Evolutionary conservation across 768 basidiomycete species (phyloP), one percentile per base, ranked within the genome.

Genomic region (Leccinum pellstonianum): DNA sequence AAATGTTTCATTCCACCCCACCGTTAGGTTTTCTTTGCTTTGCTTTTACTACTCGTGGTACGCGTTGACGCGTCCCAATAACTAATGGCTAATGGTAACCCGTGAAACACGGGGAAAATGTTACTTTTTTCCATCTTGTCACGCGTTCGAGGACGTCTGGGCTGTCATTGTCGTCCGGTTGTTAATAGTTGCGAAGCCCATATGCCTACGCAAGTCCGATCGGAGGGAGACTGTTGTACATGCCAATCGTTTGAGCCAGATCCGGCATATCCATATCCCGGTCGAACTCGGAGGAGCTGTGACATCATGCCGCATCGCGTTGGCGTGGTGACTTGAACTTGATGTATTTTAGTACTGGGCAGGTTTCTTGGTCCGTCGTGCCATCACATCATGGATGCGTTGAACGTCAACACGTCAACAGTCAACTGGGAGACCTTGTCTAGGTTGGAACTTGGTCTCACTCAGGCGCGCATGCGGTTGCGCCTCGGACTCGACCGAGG

Each of bases 31-130:
- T 17, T 31, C 17, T 15, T 25, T 25, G 19, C 19, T 38, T 23
- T 27, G 19, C 25, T 38, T n/a, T 27, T 3, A 25, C 15, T 6
- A 19, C 41, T 35, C 3, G 41, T 43, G 43, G 43, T 46, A 46
- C 11, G 43, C 4, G 23, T 29, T 3, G 21, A 11, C 21, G 29
- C 37, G 35, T 31, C 7, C 41, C 41, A 41, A n/a, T 41, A 41
- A n/a, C n/a, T 41, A 41, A 41, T 31, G 5, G 17, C 14, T 41
- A 48, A 62, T 61, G 27, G 51, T 2, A 38, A 59, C 37, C 27
- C 14, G 27, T 58, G 58, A 59, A 58, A 58, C 31, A 9, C 11
- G 38, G 19, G 5, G 5, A 55, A 12, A 55, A 55, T 27, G 43
- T 50, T 31, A 31, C 54, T 21, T 23, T 48, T 21, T 7, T 8